Evolutionary conservation across 129 eudicot species (phyloP), one percentile per base, ranked within the genome.

Genomic region (Erigeron canadensis): DNA sequence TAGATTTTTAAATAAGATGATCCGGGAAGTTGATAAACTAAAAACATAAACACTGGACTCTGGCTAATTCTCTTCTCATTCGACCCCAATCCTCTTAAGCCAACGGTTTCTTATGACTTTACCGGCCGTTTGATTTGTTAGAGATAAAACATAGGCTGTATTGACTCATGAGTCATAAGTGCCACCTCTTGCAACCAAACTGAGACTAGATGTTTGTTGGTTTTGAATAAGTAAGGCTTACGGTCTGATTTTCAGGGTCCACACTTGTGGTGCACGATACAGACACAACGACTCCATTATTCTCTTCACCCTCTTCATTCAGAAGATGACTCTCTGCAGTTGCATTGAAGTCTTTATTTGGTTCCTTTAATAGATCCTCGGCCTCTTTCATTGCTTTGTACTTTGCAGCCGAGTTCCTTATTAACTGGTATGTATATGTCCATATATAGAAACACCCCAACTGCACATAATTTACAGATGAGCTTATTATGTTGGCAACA

Each of bases 381-480:
- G 74, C 80, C 71, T 68, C 79, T 62, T 66, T 72, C 62, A 71
- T 57, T 45, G 85, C 86, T 22, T 78, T 69, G 46, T 71, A 78
- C 59, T 65, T 84, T 19, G 13, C 10, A 8, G 89, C 72, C 2
- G 97, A 81, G 58, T 58, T 85, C 79, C 79, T 71, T 34, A 93
- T 70, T 34, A 93, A 72, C 28, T 93, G 96, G 83, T 79, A 89
- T 28, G 91, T 63, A 62, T 81, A 87, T 16, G 98, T 93, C 98
- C 98, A 93, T 80, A 85, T 84, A 71, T 51, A 89, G 79, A 93
- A 80, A 57, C 91, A 84, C 8, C 96, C 96, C 67, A 89, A 82
- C 98, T 89, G 77, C 77, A 78, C 46, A 9, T 69, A 17, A 10
- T 70, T 51, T 21, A n/a, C 57, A 74, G 57, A 22, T 23, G 18